Percentiles rank a stretch among this genome's conserved stretches.
phyloP scores from a whole-genome alignment of 306 rosid genomes.

The Medicago ruthenica region DNA sequence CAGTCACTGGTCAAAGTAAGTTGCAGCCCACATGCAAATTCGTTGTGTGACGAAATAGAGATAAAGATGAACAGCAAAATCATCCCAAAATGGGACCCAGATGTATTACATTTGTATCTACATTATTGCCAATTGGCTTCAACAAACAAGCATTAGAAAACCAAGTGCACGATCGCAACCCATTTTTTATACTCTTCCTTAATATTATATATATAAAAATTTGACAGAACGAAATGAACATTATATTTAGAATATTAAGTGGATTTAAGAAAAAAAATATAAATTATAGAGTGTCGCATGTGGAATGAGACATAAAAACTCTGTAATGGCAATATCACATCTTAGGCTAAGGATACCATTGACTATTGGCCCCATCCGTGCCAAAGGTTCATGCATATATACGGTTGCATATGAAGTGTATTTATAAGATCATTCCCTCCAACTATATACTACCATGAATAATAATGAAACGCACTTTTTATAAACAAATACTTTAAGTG shows the following conservation, averaged over 20 bases:
- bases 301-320: constrained; percentile 28
- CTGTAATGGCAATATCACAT: neutral
- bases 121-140: constrained; percentile 44
- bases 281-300: constrained; percentile 24
- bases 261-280: neutral
- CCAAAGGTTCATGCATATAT: constrained; percentile 32
- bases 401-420: neutral
- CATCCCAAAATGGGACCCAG: constrained; percentile 43
- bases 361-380: constrained; percentile 37
- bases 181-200: constrained; percentile 17
- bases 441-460: neutral
- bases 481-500: neutral
- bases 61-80: constrained; percentile 25
- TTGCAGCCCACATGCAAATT: constrained; percentile 51
- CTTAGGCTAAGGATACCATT: constrained; percentile 3
- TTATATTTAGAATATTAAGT: neutral
- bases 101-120: constrained; percentile 27
- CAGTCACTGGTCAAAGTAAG: constrained; percentile 55
- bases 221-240: constrained; percentile 6
- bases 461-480: neutral
- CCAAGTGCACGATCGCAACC: constrained; percentile 28
- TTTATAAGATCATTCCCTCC: constrained; percentile 8
- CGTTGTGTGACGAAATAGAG: constrained; percentile 30
- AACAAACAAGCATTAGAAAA: constrained; percentile 7
- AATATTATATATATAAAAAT: neutral